Evolutionary conservation across 345 rosid species (phyloP).

Genomic region (Durio zibethinus): DNA sequence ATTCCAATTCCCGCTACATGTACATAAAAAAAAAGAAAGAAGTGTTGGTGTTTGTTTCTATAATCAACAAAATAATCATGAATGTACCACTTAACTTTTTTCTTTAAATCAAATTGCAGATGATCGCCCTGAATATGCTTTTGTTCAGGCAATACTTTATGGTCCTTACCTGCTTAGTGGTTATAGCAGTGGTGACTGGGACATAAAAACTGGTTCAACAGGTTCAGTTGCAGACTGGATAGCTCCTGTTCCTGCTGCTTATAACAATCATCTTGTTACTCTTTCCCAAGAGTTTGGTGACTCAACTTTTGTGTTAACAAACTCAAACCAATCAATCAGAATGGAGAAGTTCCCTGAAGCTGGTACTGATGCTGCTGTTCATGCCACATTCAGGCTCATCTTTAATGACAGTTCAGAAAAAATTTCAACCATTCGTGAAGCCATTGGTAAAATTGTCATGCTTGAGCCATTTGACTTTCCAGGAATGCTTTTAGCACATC

Average conservation of each 20-base stretch:
- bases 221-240: slow-evolving; percentile 51
- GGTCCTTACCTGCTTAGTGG: slow-evolving; percentile 89
- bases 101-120: slow-evolving; percentile 37
- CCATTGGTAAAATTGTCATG: slow-evolving; percentile 51
- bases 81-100: background rate
- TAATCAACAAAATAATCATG: background rate
- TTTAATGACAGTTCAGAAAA: slow-evolving; percentile 16
- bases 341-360: slow-evolving; percentile 48
- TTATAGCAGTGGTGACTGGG: slow-evolving; percentile 63
- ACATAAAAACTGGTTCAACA: slow-evolving; percentile 43
- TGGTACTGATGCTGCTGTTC: slow-evolving; percentile 59
- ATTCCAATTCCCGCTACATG: background rate
- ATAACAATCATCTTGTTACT: slow-evolving; percentile 53
- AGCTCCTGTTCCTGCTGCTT: slow-evolving; percentile 46
- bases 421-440: slow-evolving; percentile 21
- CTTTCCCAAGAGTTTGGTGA: slow-evolving; percentile 55
- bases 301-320: slow-evolving; percentile 46
- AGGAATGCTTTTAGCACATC: slow-evolving; percentile 54
- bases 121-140: slow-evolving; percentile 64
- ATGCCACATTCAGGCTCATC: slow-evolving; percentile 70
- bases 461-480: slow-evolving; percentile 81
- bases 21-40: background rate
- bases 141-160: slow-evolving; percentile 77
- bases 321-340: slow-evolving; percentile 56
- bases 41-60: too few species aligned